These are phyloP conservation scores for Arabidopsis lyrata DNA, from an alignment of 441 rosid species.

Conservation along the genomic window DNA sequence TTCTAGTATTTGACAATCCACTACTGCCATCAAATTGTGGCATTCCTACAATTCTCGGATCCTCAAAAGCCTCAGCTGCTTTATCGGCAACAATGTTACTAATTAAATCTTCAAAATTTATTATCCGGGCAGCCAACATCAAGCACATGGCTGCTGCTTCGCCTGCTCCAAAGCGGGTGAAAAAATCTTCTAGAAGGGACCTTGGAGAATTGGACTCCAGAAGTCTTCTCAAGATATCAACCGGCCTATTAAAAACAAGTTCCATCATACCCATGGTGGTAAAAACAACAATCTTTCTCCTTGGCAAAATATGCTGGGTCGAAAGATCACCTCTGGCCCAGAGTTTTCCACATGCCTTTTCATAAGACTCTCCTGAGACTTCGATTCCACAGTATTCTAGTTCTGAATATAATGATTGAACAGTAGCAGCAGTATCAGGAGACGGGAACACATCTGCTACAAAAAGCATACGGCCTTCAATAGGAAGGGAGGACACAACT, in stretches of 20 bases:
- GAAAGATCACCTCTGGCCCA: slow-evolving; percentile 98
- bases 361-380: slow-evolving; percentile 72
- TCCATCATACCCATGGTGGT: slow-evolving; percentile 99
- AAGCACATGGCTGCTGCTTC: slow-evolving; percentile 99
- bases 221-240: slow-evolving; percentile 90
- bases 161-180: slow-evolving; percentile 93
- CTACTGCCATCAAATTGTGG: slow-evolving; percentile 91
- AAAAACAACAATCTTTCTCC: slow-evolving; percentile 84
- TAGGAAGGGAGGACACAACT: slow-evolving; percentile 81
- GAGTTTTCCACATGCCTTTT: slow-evolving; percentile 82
- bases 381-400: slow-evolving; percentile 82
- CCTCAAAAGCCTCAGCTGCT: slow-evolving; percentile 96
- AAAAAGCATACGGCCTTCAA: slow-evolving; percentile 98
- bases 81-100: slow-evolving; percentile 82
- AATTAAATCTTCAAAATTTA: slow-evolving; percentile 78
- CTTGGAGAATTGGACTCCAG: slow-evolving; percentile 86
- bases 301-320: slow-evolving; percentile 89
- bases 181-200: slow-evolving; percentile 88
- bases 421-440: slow-evolving; percentile 79
- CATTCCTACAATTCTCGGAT: slow-evolving; percentile 95
- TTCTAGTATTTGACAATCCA: slow-evolving; percentile 79
- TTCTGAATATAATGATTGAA: slow-evolving; percentile 86
- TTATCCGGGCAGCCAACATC: slow-evolving; percentile 90
- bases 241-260: slow-evolving; percentile 92
- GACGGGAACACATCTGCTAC: slow-evolving; percentile 90